Evolutionary conservation across 257 asterid species (phyloP), one percentile per base, ranked within the genome.

Genomic region (Anisodus acutangulus): DNA sequence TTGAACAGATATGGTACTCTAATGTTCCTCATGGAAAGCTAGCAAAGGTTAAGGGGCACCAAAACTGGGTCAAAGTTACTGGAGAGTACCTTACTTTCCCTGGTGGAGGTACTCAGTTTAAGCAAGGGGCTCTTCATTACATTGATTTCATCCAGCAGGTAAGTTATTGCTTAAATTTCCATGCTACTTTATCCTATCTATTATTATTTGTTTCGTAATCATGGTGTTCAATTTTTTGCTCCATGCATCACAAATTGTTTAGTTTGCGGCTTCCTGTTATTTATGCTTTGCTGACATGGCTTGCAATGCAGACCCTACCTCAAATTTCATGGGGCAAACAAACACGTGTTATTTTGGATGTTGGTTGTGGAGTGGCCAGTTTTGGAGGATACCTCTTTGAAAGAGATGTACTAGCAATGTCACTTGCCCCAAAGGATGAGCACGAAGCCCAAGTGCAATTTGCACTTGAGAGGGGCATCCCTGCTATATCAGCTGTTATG

Each of bases 281-380:
- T 22, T 22, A 22, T 22, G 26, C 26, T 22, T 49, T 74, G 45
- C 81, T 76, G 64, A 76, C 51, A 47, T 78, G 47, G 59, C 15
- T 70, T 45, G 74, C 63, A 45, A 60, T 82, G 66, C 87, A 87
- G 89, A 54, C 87, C 70, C 70, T 87, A 37, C 86, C 79, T 13
- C 51, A 69, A n/a, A 62, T 85, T 82, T 69, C 85, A 78, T 87
- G 89, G 89, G 89, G 89, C 47, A 79, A 87, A 62, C 84, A 55
- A 72, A 66, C 81, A 3, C 87, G 88, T 71, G 89, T 87, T 16
- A 78, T 87, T 67, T 82, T 87, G 85, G 89, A 87, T 76, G 89
- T 87, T 82, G 89, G 89, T 3, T 87, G 89, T 53, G 89, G 89
- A 55, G 89, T 87, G 45, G 89, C 89, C 26, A 87, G 89, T 49